Evolutionary conservation across 495 filamentous ascomycete species (phyloP).

Genomic region (Trichoderma gamsii): DNA sequence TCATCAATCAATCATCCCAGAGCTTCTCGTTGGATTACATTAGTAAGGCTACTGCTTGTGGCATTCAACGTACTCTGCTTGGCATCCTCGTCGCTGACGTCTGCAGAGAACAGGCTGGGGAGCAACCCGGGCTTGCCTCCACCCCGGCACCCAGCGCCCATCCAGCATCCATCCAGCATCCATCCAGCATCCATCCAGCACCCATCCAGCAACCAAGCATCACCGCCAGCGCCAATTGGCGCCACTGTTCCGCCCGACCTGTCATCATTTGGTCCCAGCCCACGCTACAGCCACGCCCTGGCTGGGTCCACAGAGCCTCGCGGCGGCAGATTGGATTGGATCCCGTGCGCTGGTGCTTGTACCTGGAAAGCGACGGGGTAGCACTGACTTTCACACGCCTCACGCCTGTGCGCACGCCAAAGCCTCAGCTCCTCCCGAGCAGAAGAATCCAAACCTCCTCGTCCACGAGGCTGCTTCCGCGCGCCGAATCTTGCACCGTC

Average conservation of each 20-base stretch:
- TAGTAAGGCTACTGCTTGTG: too few species aligned
- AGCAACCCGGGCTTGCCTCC: not conserved
- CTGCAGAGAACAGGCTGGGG: not conserved
- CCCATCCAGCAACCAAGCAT: too few species aligned
- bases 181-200: not conserved
- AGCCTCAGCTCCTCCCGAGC: slow-evolving; percentile 12
- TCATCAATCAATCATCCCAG: too few species aligned
- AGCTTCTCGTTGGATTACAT: too few species aligned
- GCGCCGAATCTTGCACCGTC: slow-evolving; percentile 8
- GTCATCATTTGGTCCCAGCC: slow-evolving; percentile 10
- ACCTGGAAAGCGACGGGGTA: not conserved
- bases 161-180: not conserved
- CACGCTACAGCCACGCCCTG: not conserved
- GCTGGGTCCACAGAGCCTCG: not conserved
- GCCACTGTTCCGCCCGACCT: slow-evolving; percentile 12
- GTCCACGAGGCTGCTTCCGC: slow-evolving; percentile 10
- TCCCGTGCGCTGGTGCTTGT: not conserved
- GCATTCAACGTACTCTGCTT: too few species aligned
- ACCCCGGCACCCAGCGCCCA: not conserved
- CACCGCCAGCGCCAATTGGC: slow-evolving; percentile 2
- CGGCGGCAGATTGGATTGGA: not conserved
- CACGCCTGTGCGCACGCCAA: slow-evolving; percentile 10
- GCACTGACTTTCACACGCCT: slow-evolving; percentile 9
- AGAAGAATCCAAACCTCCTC: slow-evolving; percentile 1
- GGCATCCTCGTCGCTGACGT: not conserved